Evolutionary conservation across 2,329 filamentous ascomycete genomes (phyloP).

Genomic region (Claviceps sp.): DNA sequence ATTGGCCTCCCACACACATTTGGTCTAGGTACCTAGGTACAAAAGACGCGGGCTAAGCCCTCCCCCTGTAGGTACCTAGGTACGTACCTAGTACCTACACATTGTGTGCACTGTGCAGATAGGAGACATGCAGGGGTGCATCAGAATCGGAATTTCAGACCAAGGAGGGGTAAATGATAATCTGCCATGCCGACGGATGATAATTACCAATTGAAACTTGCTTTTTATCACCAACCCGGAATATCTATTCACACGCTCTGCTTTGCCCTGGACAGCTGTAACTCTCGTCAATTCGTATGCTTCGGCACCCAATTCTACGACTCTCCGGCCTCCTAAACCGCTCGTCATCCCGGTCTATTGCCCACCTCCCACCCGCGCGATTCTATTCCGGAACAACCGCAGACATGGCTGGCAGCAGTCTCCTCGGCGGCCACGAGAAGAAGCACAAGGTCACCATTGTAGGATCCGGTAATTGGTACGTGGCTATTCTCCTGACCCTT

Average conservation of each 20-base stretch:
- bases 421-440: conserved; percentile 40
- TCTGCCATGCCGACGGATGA: not conserved
- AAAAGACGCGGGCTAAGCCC: too few species aligned
- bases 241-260: too few species aligned
- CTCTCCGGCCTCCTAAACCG: not conserved
- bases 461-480: conserved; percentile 91
- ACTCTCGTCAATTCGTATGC: conserved; percentile 1
- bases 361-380: not conserved
- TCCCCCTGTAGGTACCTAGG: too few species aligned
- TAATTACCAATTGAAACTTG: too few species aligned
- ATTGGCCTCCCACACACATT: too few species aligned
- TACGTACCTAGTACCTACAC: too few species aligned
- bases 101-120: too few species aligned
- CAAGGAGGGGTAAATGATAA: not conserved
- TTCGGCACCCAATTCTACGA: not conserved
- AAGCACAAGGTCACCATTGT: conserved; percentile 90
- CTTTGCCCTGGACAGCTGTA: not conserved
- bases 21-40: too few species aligned
- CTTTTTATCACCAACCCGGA: too few species aligned
- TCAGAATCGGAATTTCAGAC: too few species aligned
- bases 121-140: too few species aligned
- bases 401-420: conserved; percentile 20
- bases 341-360: not conserved
- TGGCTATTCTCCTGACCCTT: not conserved
- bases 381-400: conserved; percentile 1